phyloP scores from a whole-genome alignment of 83 land plant species.

The Picea abies region DNA sequence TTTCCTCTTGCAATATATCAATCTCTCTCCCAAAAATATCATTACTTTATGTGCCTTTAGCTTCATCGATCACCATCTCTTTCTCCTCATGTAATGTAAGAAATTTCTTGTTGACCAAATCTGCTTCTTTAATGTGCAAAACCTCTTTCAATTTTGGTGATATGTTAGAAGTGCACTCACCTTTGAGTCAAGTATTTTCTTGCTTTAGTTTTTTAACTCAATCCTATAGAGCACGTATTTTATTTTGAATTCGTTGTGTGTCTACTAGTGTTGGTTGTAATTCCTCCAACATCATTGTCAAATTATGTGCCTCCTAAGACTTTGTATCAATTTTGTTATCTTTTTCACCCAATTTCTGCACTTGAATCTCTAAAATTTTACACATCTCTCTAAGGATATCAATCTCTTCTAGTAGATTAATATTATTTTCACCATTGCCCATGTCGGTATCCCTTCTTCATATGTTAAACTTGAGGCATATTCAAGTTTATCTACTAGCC shows the following conservation, averaged over 20 bases:
- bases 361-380: constrained; percentile 3
- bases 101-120: background rate
- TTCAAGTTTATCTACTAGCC: background rate
- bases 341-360: constrained; percentile 1
- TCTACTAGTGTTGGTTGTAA: constrained; percentile 5
- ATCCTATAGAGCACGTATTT: constrained; percentile 2
- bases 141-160: background rate
- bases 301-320: constrained; percentile 5
- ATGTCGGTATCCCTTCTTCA: background rate
- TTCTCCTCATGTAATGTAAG: constrained; percentile 12
- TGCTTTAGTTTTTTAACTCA: background rate
- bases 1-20: constrained; percentile 13
- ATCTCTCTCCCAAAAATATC: background rate
- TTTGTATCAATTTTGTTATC: background rate
- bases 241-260: constrained; percentile 1
- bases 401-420: background rate
- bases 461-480: background rate
- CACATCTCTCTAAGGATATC: constrained; percentile 2
- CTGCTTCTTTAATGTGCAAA: background rate
- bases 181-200: constrained; percentile 10
- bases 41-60: background rate
- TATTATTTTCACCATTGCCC: background rate
- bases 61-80: constrained; percentile 14
- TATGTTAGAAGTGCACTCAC: background rate
- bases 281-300: constrained; percentile 13